phyloP scores from a whole-genome alignment of 345 rosid species.

The Pistacia atlantica region DNA sequence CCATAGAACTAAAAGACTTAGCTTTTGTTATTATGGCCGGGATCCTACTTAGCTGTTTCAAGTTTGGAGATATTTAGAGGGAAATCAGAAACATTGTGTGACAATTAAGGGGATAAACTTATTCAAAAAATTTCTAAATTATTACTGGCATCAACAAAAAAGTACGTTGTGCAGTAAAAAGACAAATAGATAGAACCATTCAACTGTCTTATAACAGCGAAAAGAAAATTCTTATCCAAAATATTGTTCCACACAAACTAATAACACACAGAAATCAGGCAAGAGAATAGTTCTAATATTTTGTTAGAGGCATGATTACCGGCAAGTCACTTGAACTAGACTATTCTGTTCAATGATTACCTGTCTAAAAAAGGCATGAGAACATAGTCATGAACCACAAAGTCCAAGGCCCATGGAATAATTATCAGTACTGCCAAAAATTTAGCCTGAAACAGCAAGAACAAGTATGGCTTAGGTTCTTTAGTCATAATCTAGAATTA shows the following conservation, averaged over 20 bases:
- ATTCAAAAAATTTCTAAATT: neutral
- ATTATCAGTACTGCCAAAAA: constrained; percentile 76
- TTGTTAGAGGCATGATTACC: neutral
- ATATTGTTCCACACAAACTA: neutral
- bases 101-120: neutral
- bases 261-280: neutral
- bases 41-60: neutral
- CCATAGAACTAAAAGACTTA: neutral
- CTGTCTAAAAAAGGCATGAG: constrained; percentile 97
- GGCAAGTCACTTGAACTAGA: neutral
- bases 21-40: neutral
- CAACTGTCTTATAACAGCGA: neutral
- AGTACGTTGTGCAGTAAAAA: neutral
- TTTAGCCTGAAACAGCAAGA: constrained; percentile 65
- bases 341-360: constrained; percentile 35
- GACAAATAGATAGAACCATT: neutral
- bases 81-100: neutral
- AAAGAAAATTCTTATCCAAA: neutral
- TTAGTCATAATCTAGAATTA: neutral
- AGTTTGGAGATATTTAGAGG: neutral
- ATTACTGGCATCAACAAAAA: neutral
- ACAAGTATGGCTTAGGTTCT: constrained; percentile 21
- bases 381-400: constrained; percentile 86
- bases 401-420: constrained; percentile 86
- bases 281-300: neutral